A percentile compares a stretch with the other conserved stretches of the same genome.
phyloP scores from a whole-genome alignment of 306 rosid genomes.

The Luffa acutangula region DNA sequence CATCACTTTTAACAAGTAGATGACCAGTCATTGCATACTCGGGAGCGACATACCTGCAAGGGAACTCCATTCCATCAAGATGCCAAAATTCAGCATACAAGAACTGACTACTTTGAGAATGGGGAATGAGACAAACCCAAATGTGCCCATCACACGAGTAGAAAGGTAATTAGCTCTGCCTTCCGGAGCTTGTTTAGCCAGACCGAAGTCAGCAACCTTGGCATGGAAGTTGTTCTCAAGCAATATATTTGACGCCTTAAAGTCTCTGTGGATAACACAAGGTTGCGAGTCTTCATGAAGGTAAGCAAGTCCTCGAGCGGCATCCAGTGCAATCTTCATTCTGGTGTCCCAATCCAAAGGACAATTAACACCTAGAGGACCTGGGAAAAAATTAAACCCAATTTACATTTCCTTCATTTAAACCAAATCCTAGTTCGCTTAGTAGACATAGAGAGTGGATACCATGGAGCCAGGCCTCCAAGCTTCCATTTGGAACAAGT shows the following conservation, averaged over 20 bases:
- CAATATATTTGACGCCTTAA: conserved; percentile 92
- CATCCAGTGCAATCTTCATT: conserved; percentile 96
- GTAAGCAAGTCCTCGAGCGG: conserved; percentile 95
- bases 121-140: conserved; percentile 59
- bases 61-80: conserved; percentile 19
- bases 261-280: conserved; percentile 90
- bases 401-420: background rate
- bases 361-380: conserved; percentile 86
- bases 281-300: conserved; percentile 97
- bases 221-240: conserved; percentile 88
- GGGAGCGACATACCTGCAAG: conserved; percentile 89
- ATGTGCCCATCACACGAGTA: conserved; percentile 98
- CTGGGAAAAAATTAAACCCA: conserved; percentile 26
- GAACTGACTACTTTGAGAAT: conserved; percentile 8
- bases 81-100: conserved; percentile 2
- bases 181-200: conserved; percentile 94
- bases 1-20: conserved; percentile 90
- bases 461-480: conserved; percentile 99
- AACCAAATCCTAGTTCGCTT: background rate
- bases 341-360: conserved; percentile 97
- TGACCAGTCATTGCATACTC: conserved; percentile 99
- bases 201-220: conserved; percentile 97
- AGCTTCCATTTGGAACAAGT: conserved; percentile 96
- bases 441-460: conserved; percentile 2
- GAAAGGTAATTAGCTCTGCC: conserved; percentile 83